These are phyloP conservation scores for Suillus discolor DNA, from an alignment of 768 basidiomycete species.

Conservation along the genomic window DNA sequence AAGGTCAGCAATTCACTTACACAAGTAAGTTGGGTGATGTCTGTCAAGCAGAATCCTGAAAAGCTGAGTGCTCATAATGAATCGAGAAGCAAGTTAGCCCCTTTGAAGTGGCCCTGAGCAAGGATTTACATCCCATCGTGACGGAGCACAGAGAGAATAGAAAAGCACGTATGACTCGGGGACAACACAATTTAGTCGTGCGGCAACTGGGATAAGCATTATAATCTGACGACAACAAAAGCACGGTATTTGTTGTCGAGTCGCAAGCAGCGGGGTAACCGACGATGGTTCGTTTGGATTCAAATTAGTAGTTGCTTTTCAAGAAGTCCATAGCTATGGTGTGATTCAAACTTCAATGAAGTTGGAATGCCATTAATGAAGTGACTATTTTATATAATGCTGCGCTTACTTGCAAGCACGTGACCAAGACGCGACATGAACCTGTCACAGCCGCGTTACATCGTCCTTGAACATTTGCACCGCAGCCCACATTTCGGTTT, in stretches of 20 bases:
- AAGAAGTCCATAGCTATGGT: too few relatives aligned
- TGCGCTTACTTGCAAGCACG: slow-evolving; percentile 8
- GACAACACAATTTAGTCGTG: neutral
- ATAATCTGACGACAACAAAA: too few relatives aligned
- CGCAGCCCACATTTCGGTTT: slow-evolving; percentile 8
- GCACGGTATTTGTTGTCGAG: too few relatives aligned
- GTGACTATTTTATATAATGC: too few relatives aligned
- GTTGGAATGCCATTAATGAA: too few relatives aligned
- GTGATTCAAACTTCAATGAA: too few relatives aligned
- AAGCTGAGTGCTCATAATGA: neutral
- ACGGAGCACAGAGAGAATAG: neutral
- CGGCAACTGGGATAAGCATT: too few relatives aligned
- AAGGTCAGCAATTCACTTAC: neutral
- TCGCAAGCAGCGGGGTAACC: too few relatives aligned
- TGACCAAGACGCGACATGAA: slow-evolving; percentile 16
- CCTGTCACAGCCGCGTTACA: slow-evolving; percentile 6
- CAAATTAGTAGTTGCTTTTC: too few relatives aligned
- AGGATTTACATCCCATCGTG: neutral
- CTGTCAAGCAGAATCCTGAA: neutral
- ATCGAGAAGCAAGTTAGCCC: neutral
- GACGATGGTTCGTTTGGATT: too few relatives aligned
- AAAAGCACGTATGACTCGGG: neutral
- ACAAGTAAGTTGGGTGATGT: neutral
- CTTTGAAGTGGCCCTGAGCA: neutral
- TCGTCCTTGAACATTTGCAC: slow-evolving; percentile 17